Conservation (phyloP, 2,329 filamentous ascomycete genomes). For the Fusarium cicatricum region DNA sequence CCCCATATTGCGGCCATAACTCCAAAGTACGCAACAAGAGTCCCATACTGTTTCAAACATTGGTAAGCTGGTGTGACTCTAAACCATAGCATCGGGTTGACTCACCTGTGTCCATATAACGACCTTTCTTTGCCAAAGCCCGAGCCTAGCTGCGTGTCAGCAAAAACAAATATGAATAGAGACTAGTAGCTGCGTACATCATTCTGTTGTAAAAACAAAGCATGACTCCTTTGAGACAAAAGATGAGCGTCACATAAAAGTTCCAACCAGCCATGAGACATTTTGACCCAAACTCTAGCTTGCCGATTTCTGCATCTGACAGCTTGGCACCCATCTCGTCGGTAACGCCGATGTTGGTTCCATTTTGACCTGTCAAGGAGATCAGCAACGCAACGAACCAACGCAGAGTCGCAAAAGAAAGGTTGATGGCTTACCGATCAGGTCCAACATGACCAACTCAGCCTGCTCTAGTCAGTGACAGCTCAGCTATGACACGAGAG, state of each 20-base stretch:
- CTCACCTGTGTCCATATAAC: constrained; percentile 47
- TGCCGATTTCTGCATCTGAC: constrained; percentile 40
- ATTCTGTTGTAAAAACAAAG: constrained; percentile 54
- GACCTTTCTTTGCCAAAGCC: constrained; percentile 48
- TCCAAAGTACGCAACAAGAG: constrained; percentile 44
- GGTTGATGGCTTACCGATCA: constrained; percentile 42
- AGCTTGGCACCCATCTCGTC: constrained; percentile 44
- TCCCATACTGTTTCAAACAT: constrained; percentile 16
- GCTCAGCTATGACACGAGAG: not conserved
- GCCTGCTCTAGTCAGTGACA: constrained; percentile 21
- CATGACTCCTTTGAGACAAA: constrained; percentile 53
- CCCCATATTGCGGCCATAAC: constrained; percentile 48
- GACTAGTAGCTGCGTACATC: constrained; percentile 45
- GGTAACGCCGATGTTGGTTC: constrained; percentile 50
- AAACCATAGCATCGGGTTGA: not conserved
- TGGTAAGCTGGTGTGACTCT: not conserved
- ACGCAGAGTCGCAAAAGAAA: not conserved
- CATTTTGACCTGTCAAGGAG: constrained; percentile 44
- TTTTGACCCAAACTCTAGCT: constrained; percentile 46
- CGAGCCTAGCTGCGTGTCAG: constrained; percentile 42
- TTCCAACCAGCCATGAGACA: constrained; percentile 50
- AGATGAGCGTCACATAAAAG: constrained; percentile 53
- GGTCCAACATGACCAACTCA: constrained; percentile 45
- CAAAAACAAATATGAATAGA: not conserved
- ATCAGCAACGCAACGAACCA: constrained; percentile 17